phyloP scores from a whole-genome alignment of 2,329 filamentous ascomycete species.

The Phyllosticta capitalensis region DNA sequence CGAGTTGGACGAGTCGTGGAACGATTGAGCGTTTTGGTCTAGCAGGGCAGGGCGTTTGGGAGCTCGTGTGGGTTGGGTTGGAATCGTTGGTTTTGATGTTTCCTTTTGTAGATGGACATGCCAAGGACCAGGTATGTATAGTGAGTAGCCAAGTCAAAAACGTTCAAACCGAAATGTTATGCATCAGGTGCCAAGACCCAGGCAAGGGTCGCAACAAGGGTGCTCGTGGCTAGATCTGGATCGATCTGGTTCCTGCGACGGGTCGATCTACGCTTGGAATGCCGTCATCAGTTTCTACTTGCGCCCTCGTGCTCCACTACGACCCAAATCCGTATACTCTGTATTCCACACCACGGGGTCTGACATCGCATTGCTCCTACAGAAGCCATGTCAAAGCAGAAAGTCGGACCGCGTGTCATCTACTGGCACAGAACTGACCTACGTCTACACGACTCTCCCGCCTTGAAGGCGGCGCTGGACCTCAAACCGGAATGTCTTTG shows the following conservation, averaged over 20 bases:
- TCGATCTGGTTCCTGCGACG: neutral
- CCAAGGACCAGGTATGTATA: neutral
- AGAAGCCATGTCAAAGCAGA: neutral
- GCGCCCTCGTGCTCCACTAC: neutral
- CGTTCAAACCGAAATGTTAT: neutral
- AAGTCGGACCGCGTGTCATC: neutral
- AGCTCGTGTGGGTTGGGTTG: slow-evolving; percentile 1
- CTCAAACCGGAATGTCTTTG: slow-evolving; percentile 59
- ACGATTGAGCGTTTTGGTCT: slow-evolving; percentile 46
- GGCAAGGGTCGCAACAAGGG: neutral
- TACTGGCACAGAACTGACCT: slow-evolving; percentile 69
- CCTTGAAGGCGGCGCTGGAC: slow-evolving; percentile 60
- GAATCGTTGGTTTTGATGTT: neutral
- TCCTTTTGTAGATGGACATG: neutral
- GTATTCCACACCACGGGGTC: neutral
- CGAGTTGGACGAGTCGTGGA: slow-evolving; percentile 94
- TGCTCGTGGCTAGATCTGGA: neutral
- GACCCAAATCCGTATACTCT: neutral
- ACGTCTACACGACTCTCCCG: slow-evolving; percentile 67
- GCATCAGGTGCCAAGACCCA: neutral
- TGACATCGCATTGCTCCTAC: neutral
- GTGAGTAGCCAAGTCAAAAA: neutral
- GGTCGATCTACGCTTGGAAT: slow-evolving; percentile 6
- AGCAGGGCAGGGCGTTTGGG: slow-evolving; percentile 5
- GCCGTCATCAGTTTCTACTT: slow-evolving; percentile 6